Percentiles rank a stretch among this genome's conserved stretches.
phyloP scores from a whole-genome alignment of 2,329 filamentous ascomycete species.

The Hawksworthiomyces lignivorus region DNA sequence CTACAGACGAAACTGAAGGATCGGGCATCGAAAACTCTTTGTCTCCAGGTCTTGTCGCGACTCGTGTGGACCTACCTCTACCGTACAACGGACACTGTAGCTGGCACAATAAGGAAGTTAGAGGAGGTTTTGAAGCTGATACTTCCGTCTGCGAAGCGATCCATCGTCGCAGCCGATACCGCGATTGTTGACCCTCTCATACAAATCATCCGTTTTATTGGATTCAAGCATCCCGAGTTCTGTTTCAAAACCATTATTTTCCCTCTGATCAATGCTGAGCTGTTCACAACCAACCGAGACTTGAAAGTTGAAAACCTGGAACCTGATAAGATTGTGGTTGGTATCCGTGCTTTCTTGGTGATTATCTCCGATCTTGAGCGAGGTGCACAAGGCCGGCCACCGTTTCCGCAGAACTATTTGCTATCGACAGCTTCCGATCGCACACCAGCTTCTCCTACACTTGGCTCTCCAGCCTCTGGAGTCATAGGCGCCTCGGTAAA shows the following conservation, averaged over 20 bases:
- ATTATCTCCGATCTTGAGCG: constrained; percentile 92
- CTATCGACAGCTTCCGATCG: constrained; percentile 33
- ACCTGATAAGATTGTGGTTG: constrained; percentile 94
- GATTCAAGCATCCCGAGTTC: constrained; percentile 86
- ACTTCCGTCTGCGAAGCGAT: constrained; percentile 70
- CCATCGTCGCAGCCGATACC: constrained; percentile 73
- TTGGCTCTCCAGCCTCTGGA: constrained; percentile 27
- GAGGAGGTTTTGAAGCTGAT: constrained; percentile 85
- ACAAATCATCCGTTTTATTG: constrained; percentile 89
- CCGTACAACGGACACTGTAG: constrained; percentile 64
- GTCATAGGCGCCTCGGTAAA: neutral
- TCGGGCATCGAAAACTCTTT: constrained; percentile 65
- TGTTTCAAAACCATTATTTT: constrained; percentile 94
- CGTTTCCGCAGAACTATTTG: constrained; percentile 68
- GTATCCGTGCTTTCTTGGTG: constrained; percentile 85
- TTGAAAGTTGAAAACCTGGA: constrained; percentile 87
- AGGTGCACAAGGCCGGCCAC: constrained; percentile 66
- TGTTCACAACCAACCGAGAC: constrained; percentile 70
- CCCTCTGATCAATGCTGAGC: constrained; percentile 83
- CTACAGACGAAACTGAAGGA: constrained; percentile 81
- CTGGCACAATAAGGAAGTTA: constrained; percentile 65
- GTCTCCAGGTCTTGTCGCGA: constrained; percentile 82
- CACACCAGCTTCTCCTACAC: constrained; percentile 41
- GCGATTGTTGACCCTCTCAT: constrained; percentile 84
- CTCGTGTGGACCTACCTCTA: constrained; percentile 94